Evolutionary conservation across 352 stramenopile genomes (phyloP), one percentile per base, ranked within the genome.

Genomic region (Globisporangium orthogonon): DNA sequence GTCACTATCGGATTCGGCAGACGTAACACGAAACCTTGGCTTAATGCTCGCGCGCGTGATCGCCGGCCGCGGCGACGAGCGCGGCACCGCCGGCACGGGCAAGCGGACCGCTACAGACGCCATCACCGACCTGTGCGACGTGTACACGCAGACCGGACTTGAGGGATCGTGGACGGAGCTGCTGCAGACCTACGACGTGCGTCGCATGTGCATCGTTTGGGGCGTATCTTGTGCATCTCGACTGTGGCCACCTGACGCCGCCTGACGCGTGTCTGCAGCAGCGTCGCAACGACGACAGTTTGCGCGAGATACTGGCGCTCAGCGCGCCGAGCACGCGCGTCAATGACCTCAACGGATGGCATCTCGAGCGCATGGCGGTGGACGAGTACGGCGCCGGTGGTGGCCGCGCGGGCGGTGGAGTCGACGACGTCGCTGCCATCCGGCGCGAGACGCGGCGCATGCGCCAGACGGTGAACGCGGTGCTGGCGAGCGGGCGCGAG

Each of bases 361-460:
- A 90, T 65, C 56, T 92, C 50, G 83, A 92, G 66, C 83, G 83
- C 46, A 92, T 92, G 79, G 83, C 83, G 0, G 78, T 90, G 33
- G 79, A 76, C 15, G 83, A 92, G 63, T 78, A 82, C n/a, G 83
- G 70, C 18, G 67, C 74, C 28, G 67, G 69, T 7, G 47, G 57
- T 3, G 5, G 17, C 4, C 56, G 58, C 10, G 53, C 63, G 2
- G 74, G 49, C 37, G 53, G 56, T 33, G 31, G 43, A 17, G 30
- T 9, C 68, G 54, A 55, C 47, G 76, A 92, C 54, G 66, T 86
- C 47, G 70, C 74, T 6, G 55, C 74, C 39, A 86, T 89, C 66
- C 78, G 86, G 60, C 72, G 73, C 3, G 76, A 92, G 50, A 70
- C 63, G 47, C 74, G 71, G 17, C 47, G 70, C 17, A 76, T 87